Conservation (phyloP, 192 early-diverging fungal genomes). For the Coemansia sp. region DNA sequence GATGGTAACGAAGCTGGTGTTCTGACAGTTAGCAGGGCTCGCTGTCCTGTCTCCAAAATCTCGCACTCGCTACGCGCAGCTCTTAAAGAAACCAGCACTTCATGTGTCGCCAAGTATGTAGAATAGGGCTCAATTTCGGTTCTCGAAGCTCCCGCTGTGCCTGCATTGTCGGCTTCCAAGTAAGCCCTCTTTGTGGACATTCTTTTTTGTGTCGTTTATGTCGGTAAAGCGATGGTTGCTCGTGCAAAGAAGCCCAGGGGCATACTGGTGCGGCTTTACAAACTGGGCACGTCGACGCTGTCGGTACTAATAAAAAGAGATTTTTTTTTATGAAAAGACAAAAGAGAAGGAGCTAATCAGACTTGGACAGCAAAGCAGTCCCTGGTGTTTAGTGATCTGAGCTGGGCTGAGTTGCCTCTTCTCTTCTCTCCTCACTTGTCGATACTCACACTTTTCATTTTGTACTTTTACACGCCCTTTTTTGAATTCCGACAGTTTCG, state of each 20-base stretch:
- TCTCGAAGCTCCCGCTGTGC: not conserved
- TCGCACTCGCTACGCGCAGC: slow-evolving; percentile 2
- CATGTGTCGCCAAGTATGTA: slow-evolving; percentile 41
- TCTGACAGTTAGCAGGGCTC: slow-evolving; percentile 21
- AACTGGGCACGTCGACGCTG: not conserved
- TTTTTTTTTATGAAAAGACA: not conserved
- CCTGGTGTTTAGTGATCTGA: not conserved
- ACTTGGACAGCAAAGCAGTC: not conserved
- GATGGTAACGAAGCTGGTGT: slow-evolving; percentile 10
- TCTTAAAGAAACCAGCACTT: slow-evolving; percentile 24
- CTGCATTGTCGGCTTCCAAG: slow-evolving; percentile 17
- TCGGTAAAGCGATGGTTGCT: not conserved
- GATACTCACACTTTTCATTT: not conserved
- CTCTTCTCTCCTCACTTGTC: too few species aligned
- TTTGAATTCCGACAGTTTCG: not conserved
- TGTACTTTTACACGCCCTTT: not conserved
- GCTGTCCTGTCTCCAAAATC: slow-evolving; percentile 8
- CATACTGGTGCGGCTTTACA: slow-evolving; percentile 1
- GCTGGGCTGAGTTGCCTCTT: not conserved
- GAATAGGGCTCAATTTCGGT: slow-evolving; percentile 22
- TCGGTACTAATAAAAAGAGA: not conserved
- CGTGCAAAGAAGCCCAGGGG: not conserved
- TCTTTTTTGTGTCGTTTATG: not conserved
- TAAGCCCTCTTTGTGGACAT: slow-evolving; percentile 22
- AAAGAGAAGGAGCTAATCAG: not conserved